Evolutionary conservation across 176 grass and related monocot genomes (phyloP).

Genomic region (Avena atlantica): DNA sequence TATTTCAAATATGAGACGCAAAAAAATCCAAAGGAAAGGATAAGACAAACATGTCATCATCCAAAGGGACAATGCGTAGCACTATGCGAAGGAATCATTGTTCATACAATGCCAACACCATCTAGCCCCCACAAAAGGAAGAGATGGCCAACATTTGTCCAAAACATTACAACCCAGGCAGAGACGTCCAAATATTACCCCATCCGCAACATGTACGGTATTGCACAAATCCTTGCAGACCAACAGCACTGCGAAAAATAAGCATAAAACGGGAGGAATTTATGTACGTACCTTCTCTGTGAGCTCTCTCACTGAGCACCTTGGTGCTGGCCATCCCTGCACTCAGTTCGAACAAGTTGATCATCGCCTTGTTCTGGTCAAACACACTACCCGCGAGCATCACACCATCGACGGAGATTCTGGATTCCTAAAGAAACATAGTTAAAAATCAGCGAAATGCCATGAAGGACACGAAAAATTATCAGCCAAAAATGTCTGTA

Average conservation of each 20-base stretch:
- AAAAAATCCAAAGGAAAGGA: slow-evolving; percentile 27
- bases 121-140: slow-evolving; percentile 23
- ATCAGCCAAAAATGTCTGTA: slow-evolving; percentile 19
- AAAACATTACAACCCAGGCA: slow-evolving; percentile 9
- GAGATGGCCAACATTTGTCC: slow-evolving; percentile 15
- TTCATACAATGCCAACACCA: neutral
- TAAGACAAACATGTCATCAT: slow-evolving; percentile 21
- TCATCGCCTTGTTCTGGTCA: slow-evolving; percentile 51
- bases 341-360: slow-evolving; percentile 67
- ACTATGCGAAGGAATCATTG: slow-evolving; percentile 39
- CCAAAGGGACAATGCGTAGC: slow-evolving; percentile 14
- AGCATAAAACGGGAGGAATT: neutral
- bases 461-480: slow-evolving; percentile 25
- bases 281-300: slow-evolving; percentile 57
- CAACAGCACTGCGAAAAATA: slow-evolving; percentile 4
- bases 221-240: slow-evolving; percentile 40
- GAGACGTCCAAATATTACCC: neutral
- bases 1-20: slow-evolving; percentile 5
- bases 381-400: slow-evolving; percentile 2
- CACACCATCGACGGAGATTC: slow-evolving; percentile 26
- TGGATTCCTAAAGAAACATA: slow-evolving; percentile 33
- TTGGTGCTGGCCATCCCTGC: slow-evolving; percentile 60
- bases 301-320: slow-evolving; percentile 39
- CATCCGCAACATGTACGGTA: slow-evolving; percentile 5
- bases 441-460: neutral